Evolutionary conservation across 768 basidiomycete species (phyloP), one percentile per base, ranked within the genome.

Genomic region (Lyophyllum shimeji): DNA sequence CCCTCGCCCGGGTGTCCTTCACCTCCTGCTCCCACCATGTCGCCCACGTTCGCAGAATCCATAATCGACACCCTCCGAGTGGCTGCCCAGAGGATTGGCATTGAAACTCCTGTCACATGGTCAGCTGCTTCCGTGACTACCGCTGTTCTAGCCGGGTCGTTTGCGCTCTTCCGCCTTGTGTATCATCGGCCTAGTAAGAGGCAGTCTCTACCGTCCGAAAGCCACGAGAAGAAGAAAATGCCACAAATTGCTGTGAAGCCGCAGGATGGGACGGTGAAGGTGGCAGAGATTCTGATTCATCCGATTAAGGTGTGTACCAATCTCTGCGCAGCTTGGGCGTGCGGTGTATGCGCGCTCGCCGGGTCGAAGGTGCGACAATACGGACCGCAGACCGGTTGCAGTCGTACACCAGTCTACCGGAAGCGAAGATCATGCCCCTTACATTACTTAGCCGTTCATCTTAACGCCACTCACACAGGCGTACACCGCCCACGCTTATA

Each of bases 281-380:
- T 88, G 21, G 76, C 81, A 0, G 84, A 81, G 65, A 80, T 89
- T 20, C 59, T 87, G 33, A 62, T 89, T 2, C 87, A 89, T 63
- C 87, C 87, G 39, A 84, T 89, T 71, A 89, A 89, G 77, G 87
- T 82, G 45, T 59, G 68, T 37, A 24, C 54, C 6, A 18, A 34
- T 31, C 12, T 25, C 18, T n/a, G n/a, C n/a, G 50, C 46, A 9
- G 23, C 18, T n/a, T 34, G 5, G 6, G n/a, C 7, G 21, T 40
- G 20, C 20, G 52, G 18, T 34, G 43, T 25, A 37, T 24, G 25
- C n/a, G 39, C 39, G 39, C 39, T 37, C 15, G 34, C 12, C 9
- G 29, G 12, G 34, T 37, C 3, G 34, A 13, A 37, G 8, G 15
- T 37, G 34, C 34, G 34, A 13, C 34, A 13, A 17, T 33, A 33